Percentiles rank a stretch among this genome's conserved stretches.
These are phyloP conservation scores for Scleromitrula shiraiana DNA, from an alignment of 2,329 filamentous ascomycete genomes.

Conservation along the genomic window DNA sequence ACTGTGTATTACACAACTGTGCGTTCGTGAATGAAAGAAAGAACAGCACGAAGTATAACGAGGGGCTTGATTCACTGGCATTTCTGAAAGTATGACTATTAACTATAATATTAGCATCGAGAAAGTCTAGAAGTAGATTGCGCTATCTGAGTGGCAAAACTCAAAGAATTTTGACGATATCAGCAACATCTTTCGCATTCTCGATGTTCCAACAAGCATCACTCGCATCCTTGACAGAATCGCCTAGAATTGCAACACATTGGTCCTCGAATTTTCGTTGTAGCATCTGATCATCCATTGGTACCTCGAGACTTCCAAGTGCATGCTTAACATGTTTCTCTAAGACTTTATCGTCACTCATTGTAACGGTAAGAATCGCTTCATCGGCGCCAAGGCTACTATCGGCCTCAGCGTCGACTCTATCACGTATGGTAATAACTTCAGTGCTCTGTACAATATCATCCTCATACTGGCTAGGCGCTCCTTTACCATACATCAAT, in stretches of 20 bases:
- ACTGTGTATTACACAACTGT: too few relatives aligned
- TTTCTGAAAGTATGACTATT: too few relatives aligned
- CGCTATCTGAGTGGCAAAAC: too few relatives aligned
- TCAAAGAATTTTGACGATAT: conserved; percentile 6
- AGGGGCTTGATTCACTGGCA: too few relatives aligned
- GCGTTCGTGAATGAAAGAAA: too few relatives aligned
- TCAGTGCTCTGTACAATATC: conserved; percentile 35
- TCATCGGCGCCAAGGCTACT: conserved; percentile 36
- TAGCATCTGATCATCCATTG: conserved; percentile 39
- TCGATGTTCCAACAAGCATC: conserved; percentile 28
- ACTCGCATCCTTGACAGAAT: conserved; percentile 31
- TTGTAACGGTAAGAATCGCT: conserved; percentile 32
- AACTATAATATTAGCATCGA: too few relatives aligned
- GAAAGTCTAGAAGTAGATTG: too few relatives aligned
- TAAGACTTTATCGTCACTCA: conserved; percentile 32
- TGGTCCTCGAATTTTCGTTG: conserved; percentile 44
- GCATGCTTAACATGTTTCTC: conserved; percentile 42
- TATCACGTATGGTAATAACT: conserved; percentile 37
- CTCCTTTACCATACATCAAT: conserved; percentile 42
- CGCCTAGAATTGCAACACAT: conserved; percentile 35
- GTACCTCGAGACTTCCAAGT: conserved; percentile 41
- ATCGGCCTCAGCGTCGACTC: conserved; percentile 37
- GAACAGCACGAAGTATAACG: too few relatives aligned
- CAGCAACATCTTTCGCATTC: conserved; percentile 27
- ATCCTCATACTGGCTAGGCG: conserved; percentile 43